phyloP scores from a whole-genome alignment of 345 rosid genomes.

The Dipteronia dyeriana region DNA sequence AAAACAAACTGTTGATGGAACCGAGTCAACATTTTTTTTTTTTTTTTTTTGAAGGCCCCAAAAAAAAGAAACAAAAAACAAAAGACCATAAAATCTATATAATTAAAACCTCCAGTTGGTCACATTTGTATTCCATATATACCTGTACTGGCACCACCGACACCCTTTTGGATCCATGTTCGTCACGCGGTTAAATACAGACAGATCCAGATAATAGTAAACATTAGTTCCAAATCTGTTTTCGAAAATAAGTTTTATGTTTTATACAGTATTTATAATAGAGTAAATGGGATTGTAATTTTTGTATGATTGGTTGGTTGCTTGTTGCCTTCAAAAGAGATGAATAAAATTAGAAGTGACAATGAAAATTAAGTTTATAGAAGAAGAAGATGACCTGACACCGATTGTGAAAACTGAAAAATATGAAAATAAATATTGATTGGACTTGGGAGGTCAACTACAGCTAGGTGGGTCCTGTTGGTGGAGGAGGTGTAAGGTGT shows the following conservation, averaged over 20 bases:
- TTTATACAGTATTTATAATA: neutral
- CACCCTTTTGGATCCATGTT: no score
- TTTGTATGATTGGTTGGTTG: neutral
- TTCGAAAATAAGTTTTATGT: no score
- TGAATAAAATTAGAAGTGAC: neutral
- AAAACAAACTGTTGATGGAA: neutral
- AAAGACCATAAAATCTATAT: no score
- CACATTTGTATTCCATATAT: no score
- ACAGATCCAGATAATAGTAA: no score
- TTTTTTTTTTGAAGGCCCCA: no score
- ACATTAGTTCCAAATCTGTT: no score
- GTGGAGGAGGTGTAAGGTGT: neutral
- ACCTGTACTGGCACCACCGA: no score
- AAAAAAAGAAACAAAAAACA: neutral
- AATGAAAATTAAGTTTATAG: neutral
- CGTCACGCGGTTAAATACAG: no score
- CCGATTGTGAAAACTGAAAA: neutral
- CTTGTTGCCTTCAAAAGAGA: neutral
- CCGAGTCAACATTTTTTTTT: neutral
- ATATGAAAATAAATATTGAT: neutral
- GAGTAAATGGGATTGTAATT: neutral
- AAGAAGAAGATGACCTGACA: neutral
- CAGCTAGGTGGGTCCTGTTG: slow-evolving; percentile 6
- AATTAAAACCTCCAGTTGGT: neutral
- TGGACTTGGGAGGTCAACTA: slow-evolving; percentile 18